Base-by-base conservation (phyloP, 2,329 filamentous ascomycete genomes). In the Phialophora expanda region DNA sequence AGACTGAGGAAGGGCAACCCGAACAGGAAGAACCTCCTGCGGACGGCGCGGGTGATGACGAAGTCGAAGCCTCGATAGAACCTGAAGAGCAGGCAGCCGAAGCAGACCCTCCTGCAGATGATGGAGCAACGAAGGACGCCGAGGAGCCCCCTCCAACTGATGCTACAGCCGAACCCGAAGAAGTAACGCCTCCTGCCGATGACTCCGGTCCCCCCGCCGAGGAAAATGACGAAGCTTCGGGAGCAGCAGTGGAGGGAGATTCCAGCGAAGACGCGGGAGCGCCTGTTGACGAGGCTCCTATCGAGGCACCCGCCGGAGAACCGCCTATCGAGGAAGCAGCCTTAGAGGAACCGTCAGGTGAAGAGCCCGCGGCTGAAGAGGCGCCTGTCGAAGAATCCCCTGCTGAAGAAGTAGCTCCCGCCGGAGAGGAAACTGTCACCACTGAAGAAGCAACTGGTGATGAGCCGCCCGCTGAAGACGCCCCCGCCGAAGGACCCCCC, bases 311-410 rank as follows among this genome's bases (percentile, higher is more conserved):
- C 26, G 34, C 62, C n/a, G 53, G 53, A 28, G 62, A 50, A 17
- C 51, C 51, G n/a, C 61, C 64, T 44, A 57, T 55, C 26, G 53
- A 66, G 50, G 66, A 61, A 48, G 24, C 62, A 28, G 5, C 60
- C 5, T 24, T 32, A 14, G 63, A 26, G 61, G 67, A 67, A 56
- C 28, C 54, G 14, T 30, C 51, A 1, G 22, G 41, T 9, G 55
- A 64, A 20, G 50, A 65, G 11, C 61, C 60, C 30, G 65, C 70
- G 12, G 68, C 72, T 26, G 66, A 64, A 64, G 34, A 61, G 56
- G 38, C 57, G 17, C 12, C 54, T 51, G 62, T 66, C 34, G 65
- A 69, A 41, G 60, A 68, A 48, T n/a, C 67, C 59, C 4, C 48
- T 2, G 44, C 53, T 55, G 65, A 70, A 58, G 66, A 64, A 64